phyloP scores from a whole-genome alignment of 768 basidiomycete species.

The Myochromella boudieri region DNA sequence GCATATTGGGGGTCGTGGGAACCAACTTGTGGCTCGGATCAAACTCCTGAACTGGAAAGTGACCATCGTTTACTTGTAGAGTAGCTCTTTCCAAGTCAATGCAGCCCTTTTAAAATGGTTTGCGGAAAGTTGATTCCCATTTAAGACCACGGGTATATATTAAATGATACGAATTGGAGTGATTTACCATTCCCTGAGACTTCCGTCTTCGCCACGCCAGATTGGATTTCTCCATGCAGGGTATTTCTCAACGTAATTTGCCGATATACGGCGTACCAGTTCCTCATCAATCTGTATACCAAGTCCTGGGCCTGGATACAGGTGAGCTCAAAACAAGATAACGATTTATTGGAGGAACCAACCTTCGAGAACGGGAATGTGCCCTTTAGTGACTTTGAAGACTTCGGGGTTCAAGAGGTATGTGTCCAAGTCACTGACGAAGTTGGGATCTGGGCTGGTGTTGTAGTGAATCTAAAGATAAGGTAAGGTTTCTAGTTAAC shows the following conservation, averaged over 20 bases:
- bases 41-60: too few relatives aligned
- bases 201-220: constrained; percentile 56
- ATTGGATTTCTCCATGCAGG: constrained; percentile 54
- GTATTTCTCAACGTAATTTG: constrained; percentile 33
- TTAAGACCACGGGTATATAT: too few relatives aligned
- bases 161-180: neutral
- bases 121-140: too few relatives aligned
- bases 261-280: constrained; percentile 41
- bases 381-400: constrained; percentile 53
- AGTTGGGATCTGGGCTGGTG: constrained; percentile 29
- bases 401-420: constrained; percentile 53
- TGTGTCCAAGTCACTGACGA: constrained; percentile 55
- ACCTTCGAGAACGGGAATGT: constrained; percentile 45
- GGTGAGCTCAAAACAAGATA: constrained; percentile 1
- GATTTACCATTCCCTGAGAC: constrained; percentile 51
- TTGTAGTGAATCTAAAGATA: constrained; percentile 63
- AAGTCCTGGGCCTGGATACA: constrained; percentile 48
- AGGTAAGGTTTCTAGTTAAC: neutral
- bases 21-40: too few relatives aligned
- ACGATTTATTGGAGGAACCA: constrained; percentile 3
- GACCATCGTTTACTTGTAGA: too few relatives aligned
- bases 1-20: constrained; percentile 15
- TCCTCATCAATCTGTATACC: constrained; percentile 63
- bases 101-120: too few relatives aligned
- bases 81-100: too few relatives aligned